These are phyloP conservation scores for Cryptococcus sp. DNA, from an alignment of 1,284 basidiomycete genomes.

Conservation along the genomic window DNA sequence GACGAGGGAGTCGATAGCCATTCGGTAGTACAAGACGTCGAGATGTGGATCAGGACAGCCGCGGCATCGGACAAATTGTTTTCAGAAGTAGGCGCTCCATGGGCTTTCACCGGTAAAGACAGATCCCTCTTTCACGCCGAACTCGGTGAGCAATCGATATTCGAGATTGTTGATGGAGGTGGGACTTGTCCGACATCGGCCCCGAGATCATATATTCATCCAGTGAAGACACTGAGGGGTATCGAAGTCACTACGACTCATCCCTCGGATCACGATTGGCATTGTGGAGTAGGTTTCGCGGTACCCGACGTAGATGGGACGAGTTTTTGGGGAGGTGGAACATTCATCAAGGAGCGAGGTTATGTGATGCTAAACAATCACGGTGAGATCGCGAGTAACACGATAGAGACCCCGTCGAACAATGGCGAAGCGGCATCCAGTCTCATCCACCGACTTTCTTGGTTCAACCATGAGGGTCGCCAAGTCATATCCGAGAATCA, in stretches of 20 bases:
- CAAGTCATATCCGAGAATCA: not conserved
- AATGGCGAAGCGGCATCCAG: not conserved
- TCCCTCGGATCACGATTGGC: conserved; percentile 10
- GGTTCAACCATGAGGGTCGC: not conserved
- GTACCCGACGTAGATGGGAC: conserved; percentile 9
- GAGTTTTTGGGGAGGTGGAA: conserved; percentile 11
- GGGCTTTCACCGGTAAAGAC: conserved; percentile 4
- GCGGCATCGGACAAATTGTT: conserved; percentile 3
- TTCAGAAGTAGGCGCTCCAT: conserved; percentile 7
- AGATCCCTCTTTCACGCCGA: not conserved
- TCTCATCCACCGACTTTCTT: conserved; percentile 1
- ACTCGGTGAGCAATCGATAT: not conserved
- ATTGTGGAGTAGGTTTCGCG: conserved; percentile 7
- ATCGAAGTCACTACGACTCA: conserved; percentile 7
- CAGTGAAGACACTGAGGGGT: conserved; percentile 2
- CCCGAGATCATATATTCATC: conserved; percentile 8
- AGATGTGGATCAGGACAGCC: conserved; percentile 3
- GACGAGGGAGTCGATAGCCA: conserved; percentile 1
- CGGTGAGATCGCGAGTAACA: conserved; percentile 2
- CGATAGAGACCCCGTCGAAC: conserved; percentile 1
- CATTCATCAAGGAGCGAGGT: conserved; percentile 5
- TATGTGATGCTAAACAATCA: conserved; percentile 9
- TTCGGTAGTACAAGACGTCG: conserved; percentile 4
- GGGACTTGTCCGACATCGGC: conserved; percentile 4
- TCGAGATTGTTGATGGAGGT: conserved; percentile 5